These are phyloP conservation scores for Ceratonia siliqua DNA, from an alignment of 306 rosid species.

Conservation along the genomic window DNA sequence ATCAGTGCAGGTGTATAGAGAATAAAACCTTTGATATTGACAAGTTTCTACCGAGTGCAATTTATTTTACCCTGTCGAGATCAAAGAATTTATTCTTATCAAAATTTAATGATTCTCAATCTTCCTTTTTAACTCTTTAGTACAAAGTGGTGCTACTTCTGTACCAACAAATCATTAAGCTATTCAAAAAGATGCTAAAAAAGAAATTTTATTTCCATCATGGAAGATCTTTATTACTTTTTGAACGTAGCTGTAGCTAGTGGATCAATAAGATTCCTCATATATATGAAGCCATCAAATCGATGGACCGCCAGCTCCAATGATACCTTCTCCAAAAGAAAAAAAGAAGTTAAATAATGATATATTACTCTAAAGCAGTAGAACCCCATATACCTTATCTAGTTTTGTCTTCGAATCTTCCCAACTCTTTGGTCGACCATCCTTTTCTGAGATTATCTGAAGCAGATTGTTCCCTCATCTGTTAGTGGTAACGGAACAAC, in stretches of 20 bases:
- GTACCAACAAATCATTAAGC: slow-evolving; percentile 5
- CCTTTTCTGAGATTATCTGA: not conserved
- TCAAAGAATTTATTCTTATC: slow-evolving; percentile 21
- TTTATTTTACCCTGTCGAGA: not conserved
- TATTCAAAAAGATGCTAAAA: slow-evolving; percentile 20
- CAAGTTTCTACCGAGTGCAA: slow-evolving; percentile 8
- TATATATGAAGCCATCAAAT: not conserved
- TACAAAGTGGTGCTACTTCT: slow-evolving; percentile 3
- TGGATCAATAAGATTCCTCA: slow-evolving; percentile 10
- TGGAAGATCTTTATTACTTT: not conserved
- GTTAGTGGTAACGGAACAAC: too few relatives aligned
- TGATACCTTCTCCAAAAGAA: not conserved
- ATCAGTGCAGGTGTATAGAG: not conserved
- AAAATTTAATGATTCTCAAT: slow-evolving; percentile 23
- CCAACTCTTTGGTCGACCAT: too few relatives aligned
- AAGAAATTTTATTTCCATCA: slow-evolving; percentile 8
- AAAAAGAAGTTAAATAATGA: not conserved
- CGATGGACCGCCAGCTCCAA: not conserved
- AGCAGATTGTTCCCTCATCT: not conserved
- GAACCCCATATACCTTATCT: not conserved
- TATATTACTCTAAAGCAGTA: not conserved
- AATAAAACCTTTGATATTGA: not conserved
- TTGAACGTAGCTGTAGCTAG: not conserved
- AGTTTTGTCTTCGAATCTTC: not conserved
- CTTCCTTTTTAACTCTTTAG: not conserved